Evolutionary conservation across 768 basidiomycete genomes (phyloP).

Genomic region (Sistotremastrum suecicum): DNA sequence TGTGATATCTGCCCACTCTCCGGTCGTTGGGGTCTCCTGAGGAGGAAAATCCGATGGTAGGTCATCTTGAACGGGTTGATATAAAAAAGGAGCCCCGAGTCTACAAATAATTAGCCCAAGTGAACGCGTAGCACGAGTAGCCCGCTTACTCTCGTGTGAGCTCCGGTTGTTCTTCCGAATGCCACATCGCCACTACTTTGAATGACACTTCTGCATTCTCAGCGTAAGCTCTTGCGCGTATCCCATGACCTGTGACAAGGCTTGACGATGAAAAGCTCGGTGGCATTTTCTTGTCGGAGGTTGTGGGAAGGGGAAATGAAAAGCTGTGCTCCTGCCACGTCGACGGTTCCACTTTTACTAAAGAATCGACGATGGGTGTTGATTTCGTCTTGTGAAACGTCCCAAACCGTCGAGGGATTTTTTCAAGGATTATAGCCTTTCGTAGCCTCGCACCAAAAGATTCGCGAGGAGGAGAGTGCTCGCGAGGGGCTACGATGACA

Average conservation of each 20-base stretch:
- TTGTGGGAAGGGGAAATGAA: conserved; percentile 42
- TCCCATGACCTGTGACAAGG: conserved; percentile 15
- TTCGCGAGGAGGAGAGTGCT: conserved; percentile 14
- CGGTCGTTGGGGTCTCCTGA: conserved; percentile 17
- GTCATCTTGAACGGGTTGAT: conserved; percentile 46
- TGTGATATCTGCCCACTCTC: conserved; percentile 50
- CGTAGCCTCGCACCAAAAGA: conserved; percentile 23
- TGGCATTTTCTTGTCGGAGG: conserved; percentile 48
- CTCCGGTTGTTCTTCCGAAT: conserved; percentile 31
- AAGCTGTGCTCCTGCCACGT: conserved; percentile 14
- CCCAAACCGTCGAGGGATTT: conserved; percentile 11
- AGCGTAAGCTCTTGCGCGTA: conserved; percentile 12
- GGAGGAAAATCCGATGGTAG: conserved; percentile 37
- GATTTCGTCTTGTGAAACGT: no score
- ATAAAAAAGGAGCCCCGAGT: conserved; percentile 48
- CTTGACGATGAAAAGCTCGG: conserved; percentile 33
- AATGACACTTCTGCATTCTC: conserved; percentile 38
- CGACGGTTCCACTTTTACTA: no score
- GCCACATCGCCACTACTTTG: conserved; percentile 43
- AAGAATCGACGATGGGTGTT: no score
- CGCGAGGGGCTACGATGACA: conserved; percentile 4
- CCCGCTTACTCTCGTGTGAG: conserved; percentile 31
- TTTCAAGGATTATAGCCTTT: conserved; percentile 17
- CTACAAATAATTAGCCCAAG: conserved; percentile 18
- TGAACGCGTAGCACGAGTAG: not conserved